phyloP scores from a whole-genome alignment of 1,139 yeast genomes.

The Lodderomyces parapsilosis region DNA sequence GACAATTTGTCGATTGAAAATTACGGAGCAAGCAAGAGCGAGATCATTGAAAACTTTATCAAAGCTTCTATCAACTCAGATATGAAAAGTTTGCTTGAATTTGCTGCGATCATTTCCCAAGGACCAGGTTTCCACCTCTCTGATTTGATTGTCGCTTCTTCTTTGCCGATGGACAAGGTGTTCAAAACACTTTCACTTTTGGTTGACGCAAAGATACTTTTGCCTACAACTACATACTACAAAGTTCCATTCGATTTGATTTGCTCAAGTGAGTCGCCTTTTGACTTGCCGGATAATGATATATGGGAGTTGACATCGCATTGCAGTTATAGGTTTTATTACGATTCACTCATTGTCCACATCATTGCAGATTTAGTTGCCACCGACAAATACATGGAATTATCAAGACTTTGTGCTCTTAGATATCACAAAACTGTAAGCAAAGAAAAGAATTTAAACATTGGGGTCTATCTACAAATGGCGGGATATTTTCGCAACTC shows the following conservation, averaged over 20 bases:
- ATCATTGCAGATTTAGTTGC: slow-evolving; percentile 26
- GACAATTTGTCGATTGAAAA: slow-evolving; percentile 1
- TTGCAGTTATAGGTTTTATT: slow-evolving; percentile 34
- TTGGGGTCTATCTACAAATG: slow-evolving; percentile 29
- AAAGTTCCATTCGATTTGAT: slow-evolving; percentile 48
- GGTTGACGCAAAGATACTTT: slow-evolving; percentile 31
- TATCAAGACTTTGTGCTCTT: slow-evolving; percentile 45
- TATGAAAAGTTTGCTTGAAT: slow-evolving; percentile 29
- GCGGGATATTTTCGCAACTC: slow-evolving; percentile 35
- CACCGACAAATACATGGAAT: slow-evolving; percentile 26
- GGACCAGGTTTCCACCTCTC: slow-evolving; percentile 43
- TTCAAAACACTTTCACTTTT: slow-evolving; percentile 33
- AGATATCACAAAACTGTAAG: slow-evolving; percentile 30
- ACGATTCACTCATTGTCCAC: slow-evolving; percentile 31
- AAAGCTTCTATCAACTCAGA: slow-evolving; percentile 17
- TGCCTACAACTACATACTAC: slow-evolving; percentile 44
- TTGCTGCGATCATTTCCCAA: slow-evolving; percentile 45
- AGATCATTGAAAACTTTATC: slow-evolving; percentile 16
- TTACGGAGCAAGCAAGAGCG: slow-evolving; percentile 6
- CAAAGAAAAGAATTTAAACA: slow-evolving; percentile 19
- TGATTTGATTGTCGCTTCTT: slow-evolving; percentile 43
- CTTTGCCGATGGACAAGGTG: slow-evolving; percentile 25
- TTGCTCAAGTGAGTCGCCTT: slow-evolving; percentile 32
- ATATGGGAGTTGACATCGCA: slow-evolving; percentile 37
- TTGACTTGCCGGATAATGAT: slow-evolving; percentile 35